Base-by-base conservation (phyloP, 192 early-diverging fungal species). In the Linnemannia elongata region DNA sequence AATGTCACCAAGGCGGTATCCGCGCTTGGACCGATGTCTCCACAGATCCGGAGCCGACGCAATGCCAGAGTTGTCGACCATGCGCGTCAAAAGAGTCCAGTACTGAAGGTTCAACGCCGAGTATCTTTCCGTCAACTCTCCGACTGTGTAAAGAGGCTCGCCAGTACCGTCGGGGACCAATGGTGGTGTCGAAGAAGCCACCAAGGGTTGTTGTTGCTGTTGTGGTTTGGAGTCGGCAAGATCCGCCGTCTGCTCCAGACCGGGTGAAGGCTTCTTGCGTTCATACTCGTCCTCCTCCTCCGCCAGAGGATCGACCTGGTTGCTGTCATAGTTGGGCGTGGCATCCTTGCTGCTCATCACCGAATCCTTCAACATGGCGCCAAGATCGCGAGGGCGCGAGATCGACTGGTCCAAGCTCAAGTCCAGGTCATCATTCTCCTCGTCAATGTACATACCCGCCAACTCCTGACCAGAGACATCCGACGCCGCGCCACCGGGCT, bases 21-120 rank as follows among this genome's bases (percentile, higher is more conserved):
- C 88, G 15, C 91, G 83, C 75, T 90, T 88, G 5, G 92, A 83
- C 27, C 84, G 88, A 76, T 92, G 91, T 42, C 90, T 82, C 92
- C 92, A 93, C 52, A 93, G 82, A 74, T 93, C 91, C 17, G 85
- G 85, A 8, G 85, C 88, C 30, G 89, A 90, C 20, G 81, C 89
- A 47, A 93, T 85, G 39, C 82, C 89, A 22, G 86, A 54, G 73
- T 93, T 93, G 69, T 90, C 90, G 33, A 93, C 89, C 55, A 89
- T 90, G 22, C 91, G 80, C 12, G 92, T 83, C 75, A 93, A 77
- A 33, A 90, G 77, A 4, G 91, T 90, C 92, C 92, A 93, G 66
- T 93, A 93, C 68, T 93, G 92, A 54, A 93, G 69, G 82, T 93
- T 93, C 55, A 91, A 77, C 20, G 88, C 89, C 24, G 88, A 84